phyloP scores from a whole-genome alignment of 2,329 filamentous ascomycete genomes.

The Phaeophleospora eucalypticola region DNA sequence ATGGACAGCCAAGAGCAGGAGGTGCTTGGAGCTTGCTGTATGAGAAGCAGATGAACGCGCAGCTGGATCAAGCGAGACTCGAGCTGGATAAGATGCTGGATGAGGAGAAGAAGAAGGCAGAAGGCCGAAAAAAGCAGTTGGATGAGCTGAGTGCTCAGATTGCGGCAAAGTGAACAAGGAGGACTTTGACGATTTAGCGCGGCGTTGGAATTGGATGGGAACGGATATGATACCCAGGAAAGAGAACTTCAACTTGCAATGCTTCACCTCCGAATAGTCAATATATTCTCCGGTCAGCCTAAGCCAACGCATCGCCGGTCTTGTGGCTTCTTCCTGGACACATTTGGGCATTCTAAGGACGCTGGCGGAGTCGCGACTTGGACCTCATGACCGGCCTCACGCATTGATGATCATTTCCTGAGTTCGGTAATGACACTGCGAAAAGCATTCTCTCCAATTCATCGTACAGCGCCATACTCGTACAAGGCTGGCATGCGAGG shows the following conservation, averaged over 20 bases:
- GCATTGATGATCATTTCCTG: no score
- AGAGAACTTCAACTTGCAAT: background rate
- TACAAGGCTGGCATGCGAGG: no score
- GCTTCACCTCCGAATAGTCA: no score
- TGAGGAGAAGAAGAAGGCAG: slow-evolving; percentile 28
- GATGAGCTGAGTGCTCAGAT: slow-evolving; percentile 17
- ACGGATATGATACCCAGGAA: slow-evolving; percentile 2
- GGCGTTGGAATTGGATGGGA: slow-evolving; percentile 5
- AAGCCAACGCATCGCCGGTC: no score
- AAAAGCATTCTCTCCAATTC: no score
- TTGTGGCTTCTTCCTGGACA: no score
- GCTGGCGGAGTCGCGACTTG: no score
- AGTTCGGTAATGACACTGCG: no score
- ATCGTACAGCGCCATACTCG: no score
- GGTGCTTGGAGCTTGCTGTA: slow-evolving; percentile 45
- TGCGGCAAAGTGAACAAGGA: slow-evolving; percentile 3
- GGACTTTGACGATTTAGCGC: slow-evolving; percentile 5
- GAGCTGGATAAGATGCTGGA: slow-evolving; percentile 49
- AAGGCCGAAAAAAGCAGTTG: slow-evolving; percentile 28
- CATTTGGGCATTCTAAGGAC: no score
- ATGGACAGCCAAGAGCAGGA: slow-evolving; percentile 62
- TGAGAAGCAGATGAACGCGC: slow-evolving; percentile 29
- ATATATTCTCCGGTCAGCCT: no score
- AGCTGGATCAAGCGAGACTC: slow-evolving; percentile 56
- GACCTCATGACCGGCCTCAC: no score